A percentile compares a stretch with the other conserved stretches of the same genome.
phyloP scores from a whole-genome alignment of 208 protist species.

The Blechomonas ayalai region DNA sequence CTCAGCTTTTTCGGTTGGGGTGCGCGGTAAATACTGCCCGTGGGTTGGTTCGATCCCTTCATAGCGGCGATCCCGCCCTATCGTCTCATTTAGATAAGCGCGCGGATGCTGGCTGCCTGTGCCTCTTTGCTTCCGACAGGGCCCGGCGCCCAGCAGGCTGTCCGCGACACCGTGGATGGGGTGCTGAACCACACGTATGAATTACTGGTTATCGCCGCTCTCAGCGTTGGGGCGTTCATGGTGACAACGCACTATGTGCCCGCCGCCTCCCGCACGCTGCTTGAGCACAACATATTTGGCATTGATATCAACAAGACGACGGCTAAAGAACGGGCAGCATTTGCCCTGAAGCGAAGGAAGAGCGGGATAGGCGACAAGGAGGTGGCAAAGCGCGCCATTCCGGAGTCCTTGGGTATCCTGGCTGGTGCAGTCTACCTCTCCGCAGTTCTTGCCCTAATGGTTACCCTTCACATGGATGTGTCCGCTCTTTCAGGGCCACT shows the following conservation, averaged over 20 bases:
- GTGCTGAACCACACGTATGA: slow-evolving; percentile 31
- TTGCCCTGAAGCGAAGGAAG: slow-evolving; percentile 29
- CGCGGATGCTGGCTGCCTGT: neutral
- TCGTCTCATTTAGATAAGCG: neutral
- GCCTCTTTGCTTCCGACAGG: neutral
- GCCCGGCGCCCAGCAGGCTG: neutral
- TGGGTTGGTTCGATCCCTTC: slow-evolving; percentile 1
- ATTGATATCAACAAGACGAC: slow-evolving; percentile 96
- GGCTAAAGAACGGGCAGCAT: slow-evolving; percentile 32
- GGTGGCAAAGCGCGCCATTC: slow-evolving; percentile 36
- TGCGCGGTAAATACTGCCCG: neutral
- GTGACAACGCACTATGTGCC: slow-evolving; percentile 61
- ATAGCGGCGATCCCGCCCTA: neutral
- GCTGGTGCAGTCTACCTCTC: slow-evolving; percentile 70
- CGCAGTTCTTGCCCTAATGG: slow-evolving; percentile 37
- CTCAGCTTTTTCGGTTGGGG: no score
- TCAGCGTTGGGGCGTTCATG: slow-evolving; percentile 54
- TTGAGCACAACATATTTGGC: slow-evolving; percentile 85
- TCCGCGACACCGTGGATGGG: slow-evolving; percentile 11
- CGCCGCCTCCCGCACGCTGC: slow-evolving; percentile 39
- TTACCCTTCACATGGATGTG: slow-evolving; percentile 44
- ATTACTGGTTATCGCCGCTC: slow-evolving; percentile 30
- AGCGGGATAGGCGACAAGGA: slow-evolving; percentile 12
- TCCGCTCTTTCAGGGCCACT: slow-evolving; percentile 68
- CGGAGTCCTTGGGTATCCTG: slow-evolving; percentile 76